Conservation (phyloP, 2,329 filamentous ascomycete species). For the Penicillium sp. region DNA sequence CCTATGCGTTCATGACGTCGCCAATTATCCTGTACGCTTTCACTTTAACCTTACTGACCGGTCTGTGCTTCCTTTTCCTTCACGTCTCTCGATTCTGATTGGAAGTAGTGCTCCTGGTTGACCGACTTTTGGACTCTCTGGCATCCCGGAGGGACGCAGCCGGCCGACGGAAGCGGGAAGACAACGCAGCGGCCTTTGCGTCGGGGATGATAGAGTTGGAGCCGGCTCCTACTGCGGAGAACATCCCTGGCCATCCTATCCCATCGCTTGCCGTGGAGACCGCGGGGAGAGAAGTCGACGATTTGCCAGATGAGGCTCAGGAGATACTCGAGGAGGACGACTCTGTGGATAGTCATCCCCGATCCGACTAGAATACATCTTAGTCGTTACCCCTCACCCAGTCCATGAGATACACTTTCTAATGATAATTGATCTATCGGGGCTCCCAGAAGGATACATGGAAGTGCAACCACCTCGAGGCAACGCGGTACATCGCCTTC, state of each 20-base stretch:
- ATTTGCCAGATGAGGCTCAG: too few species aligned
- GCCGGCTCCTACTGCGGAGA: slow-evolving; percentile 1
- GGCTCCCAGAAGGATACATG: too few species aligned
- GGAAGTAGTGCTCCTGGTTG: slow-evolving; percentile 27
- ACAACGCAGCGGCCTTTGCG: slow-evolving; percentile 10
- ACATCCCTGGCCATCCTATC: not conserved
- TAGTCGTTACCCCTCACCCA: too few species aligned
- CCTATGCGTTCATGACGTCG: slow-evolving; percentile 38
- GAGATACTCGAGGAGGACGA: not conserved
- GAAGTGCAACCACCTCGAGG: too few species aligned
- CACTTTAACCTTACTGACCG: slow-evolving; percentile 27
- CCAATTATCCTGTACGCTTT: slow-evolving; percentile 37
- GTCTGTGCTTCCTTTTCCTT: slow-evolving; percentile 17
- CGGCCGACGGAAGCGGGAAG: slow-evolving; percentile 24
- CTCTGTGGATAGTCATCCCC: not conserved
- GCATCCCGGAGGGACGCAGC: slow-evolving; percentile 19
- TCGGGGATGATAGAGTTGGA: slow-evolving; percentile 6
- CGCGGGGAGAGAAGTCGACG: not conserved
- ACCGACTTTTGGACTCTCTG: slow-evolving; percentile 33
- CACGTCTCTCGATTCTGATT: slow-evolving; percentile 13
- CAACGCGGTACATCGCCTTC: too few species aligned
- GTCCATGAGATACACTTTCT: too few species aligned
- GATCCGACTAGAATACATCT: too few species aligned
- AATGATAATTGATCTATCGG: too few species aligned
- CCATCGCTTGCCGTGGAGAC: not conserved